A percentile compares a stretch with the other conserved stretches of the same genome.
Evolutionary conservation across 2,329 filamentous ascomycete genomes (phyloP).

Genomic region (Thelonectria blattea): DNA sequence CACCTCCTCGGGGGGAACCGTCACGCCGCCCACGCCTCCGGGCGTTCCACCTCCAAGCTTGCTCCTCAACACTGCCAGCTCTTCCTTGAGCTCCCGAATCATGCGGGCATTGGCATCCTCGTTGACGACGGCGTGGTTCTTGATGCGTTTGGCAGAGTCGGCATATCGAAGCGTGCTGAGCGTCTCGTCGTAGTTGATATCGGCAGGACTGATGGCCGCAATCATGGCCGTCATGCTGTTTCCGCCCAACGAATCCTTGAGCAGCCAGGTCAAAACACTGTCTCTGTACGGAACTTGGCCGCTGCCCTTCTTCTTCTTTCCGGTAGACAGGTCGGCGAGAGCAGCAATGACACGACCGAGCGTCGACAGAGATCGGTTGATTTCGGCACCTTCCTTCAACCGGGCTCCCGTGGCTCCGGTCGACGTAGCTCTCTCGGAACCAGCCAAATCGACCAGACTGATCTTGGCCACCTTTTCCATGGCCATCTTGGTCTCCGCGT

Average conservation of each 20-base stretch:
- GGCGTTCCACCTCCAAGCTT: constrained; percentile 72
- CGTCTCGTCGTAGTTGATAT: constrained; percentile 99
- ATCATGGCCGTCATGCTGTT: constrained; percentile 99
- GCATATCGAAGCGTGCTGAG: constrained; percentile 94
- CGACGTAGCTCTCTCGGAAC: constrained; percentile 95
- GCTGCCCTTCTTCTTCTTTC: constrained; percentile 75
- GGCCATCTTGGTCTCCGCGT: constrained; percentile 93
- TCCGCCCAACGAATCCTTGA: constrained; percentile 95
- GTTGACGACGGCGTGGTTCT: constrained; percentile 99
- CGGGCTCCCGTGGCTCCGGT: constrained; percentile 95
- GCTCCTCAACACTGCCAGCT: constrained; percentile 81
- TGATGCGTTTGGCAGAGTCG: constrained; percentile 97
- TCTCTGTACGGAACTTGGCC: constrained; percentile 94
- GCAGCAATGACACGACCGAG: constrained; percentile 97
- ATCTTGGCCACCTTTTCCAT: constrained; percentile 98
- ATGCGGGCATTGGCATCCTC: constrained; percentile 98
- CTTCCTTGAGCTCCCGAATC: constrained; percentile 97
- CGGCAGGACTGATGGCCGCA: constrained; percentile 95
- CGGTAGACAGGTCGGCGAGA: constrained; percentile 86
- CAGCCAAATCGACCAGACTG: constrained; percentile 94
- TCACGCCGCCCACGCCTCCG: constrained; percentile 54
- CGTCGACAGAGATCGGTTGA: constrained; percentile 95
- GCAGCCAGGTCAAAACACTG: constrained; percentile 91
- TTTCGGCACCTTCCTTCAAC: constrained; percentile 96
- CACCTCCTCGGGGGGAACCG: constrained; percentile 72